Evolutionary conservation across 345 rosid genomes (phyloP), one percentile per base, ranked within the genome.

Genomic region (Hibiscus trionum): DNA sequence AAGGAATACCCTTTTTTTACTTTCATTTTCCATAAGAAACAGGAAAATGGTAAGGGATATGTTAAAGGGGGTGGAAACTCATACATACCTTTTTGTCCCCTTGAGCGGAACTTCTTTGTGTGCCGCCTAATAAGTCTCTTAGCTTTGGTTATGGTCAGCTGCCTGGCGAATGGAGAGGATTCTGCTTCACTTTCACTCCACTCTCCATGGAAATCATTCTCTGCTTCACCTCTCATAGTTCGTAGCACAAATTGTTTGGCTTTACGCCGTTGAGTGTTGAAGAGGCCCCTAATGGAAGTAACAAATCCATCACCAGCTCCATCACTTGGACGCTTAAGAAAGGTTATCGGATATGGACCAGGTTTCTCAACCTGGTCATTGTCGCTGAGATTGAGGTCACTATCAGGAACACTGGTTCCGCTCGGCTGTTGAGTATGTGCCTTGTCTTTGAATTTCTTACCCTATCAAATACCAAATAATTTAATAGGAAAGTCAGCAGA

Each of bases 301-400:
- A 92, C 98, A 73, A 95, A 95, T 65, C 99, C 96, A 84, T 95
- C 99, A 24, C 99, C 99, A 59, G 98, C 99, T 82, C 97, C 98
- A 74, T 95, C 99, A 63, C 77, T 81, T 70, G 87, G 88, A 42
- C 97, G 96, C 82, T 91, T 95, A 17, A 89, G 83, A 78, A 84
- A 95, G 56, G 93, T 81, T 19, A 86, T 76, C 47, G 88, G 91
- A 75, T 84, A 79, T 77, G 88, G 89, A 76, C 93, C 96, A 77
- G 85, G 16, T 76, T 83, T 87, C 81, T 85, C 94, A 4, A 78
- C 61, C 71, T 73, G 93, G 68, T 95, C 99, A 50, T 84, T 88
- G 73, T 92, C 99, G 65, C 94, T 88, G 57, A 95, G 83, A 77
- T 84, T 83, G 24, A 95, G 86, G 67, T 90, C 98, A 53, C 82